phyloP scores from a whole-genome alignment of 805 yeast species.

The Vanderwaltozyma tropicalis region DNA sequence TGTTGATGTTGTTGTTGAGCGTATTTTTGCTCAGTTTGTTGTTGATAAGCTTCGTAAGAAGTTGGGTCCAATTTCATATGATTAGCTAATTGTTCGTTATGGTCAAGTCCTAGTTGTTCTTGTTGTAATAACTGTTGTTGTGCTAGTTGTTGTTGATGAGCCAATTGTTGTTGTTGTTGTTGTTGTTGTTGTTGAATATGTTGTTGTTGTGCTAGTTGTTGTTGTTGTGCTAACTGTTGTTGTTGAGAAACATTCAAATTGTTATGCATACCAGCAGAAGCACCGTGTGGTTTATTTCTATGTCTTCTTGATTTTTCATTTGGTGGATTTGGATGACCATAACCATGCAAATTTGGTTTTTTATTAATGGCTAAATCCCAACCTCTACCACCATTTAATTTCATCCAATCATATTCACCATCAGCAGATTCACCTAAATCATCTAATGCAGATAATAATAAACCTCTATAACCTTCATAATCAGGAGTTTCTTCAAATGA shows the following conservation, averaged over 20 bases:
- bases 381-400: conserved; percentile 86
- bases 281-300: conserved; percentile 10
- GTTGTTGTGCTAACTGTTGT: conserved; percentile 18
- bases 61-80: conserved; percentile 33
- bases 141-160: conserved; percentile 7
- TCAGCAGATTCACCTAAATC: conserved; percentile 64
- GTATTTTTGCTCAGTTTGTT: conserved; percentile 29
- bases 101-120: conserved; percentile 12
- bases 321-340: conserved; percentile 88
- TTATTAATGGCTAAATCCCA: conserved; percentile 88
- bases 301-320: conserved; percentile 33
- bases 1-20: conserved; percentile 23
- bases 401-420: conserved; percentile 97
- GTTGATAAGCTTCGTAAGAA: conserved; percentile 31
- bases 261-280: conserved; percentile 12
- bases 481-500: conserved; percentile 92
- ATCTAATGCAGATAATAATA: conserved; percentile 69
- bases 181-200: conserved; percentile 18
- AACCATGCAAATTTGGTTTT: conserved; percentile 90
- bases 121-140: conserved; percentile 4
- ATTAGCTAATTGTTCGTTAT: conserved; percentile 4
- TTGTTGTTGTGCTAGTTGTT: conserved; percentile 17
- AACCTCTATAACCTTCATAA: conserved; percentile 71
- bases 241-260: conserved; percentile 11
- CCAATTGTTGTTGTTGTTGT: background rate